Evolutionary conservation across 129 eudicot genomes (phyloP).

Genomic region (Solidago caesia): DNA sequence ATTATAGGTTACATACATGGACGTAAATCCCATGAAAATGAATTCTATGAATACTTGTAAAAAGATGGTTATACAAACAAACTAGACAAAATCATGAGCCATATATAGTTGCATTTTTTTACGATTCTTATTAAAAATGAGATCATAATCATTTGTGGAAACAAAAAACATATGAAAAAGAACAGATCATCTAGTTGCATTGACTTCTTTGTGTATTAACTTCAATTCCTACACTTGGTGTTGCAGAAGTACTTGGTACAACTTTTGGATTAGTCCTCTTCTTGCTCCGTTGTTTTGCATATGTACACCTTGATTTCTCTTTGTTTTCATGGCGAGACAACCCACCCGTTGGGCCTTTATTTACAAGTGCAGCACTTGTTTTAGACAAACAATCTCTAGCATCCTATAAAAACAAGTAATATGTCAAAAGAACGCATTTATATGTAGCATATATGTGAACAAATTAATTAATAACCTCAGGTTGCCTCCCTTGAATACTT

Average conservation of each 20-base stretch:
- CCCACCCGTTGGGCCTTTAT: background rate
- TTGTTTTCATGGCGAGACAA: too few relatives aligned
- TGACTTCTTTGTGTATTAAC: background rate
- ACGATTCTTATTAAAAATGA: too few relatives aligned
- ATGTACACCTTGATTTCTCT: background rate
- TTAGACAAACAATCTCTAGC: background rate
- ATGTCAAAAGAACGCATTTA: background rate
- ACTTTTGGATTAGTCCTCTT: background rate
- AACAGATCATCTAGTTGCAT: too few relatives aligned
- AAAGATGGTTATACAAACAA: too few relatives aligned
- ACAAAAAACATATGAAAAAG: too few relatives aligned
- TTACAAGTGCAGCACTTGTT: background rate
- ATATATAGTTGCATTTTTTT: too few relatives aligned
- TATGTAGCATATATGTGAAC: too few relatives aligned
- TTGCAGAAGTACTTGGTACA: background rate
- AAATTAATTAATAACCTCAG: background rate
- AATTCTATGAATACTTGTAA: too few relatives aligned
- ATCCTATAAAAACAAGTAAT: background rate
- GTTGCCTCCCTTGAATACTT: background rate
- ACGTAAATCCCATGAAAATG: too few relatives aligned
- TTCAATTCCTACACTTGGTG: background rate
- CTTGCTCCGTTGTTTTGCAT: background rate
- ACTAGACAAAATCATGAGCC: too few relatives aligned
- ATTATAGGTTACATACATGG: too few relatives aligned
- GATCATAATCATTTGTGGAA: too few relatives aligned